Percentiles rank a stretch among this genome's conserved stretches.
Conservation (phyloP, 2,329 filamentous ascomycete genomes). For the Bipolaris oryzae region DNA sequence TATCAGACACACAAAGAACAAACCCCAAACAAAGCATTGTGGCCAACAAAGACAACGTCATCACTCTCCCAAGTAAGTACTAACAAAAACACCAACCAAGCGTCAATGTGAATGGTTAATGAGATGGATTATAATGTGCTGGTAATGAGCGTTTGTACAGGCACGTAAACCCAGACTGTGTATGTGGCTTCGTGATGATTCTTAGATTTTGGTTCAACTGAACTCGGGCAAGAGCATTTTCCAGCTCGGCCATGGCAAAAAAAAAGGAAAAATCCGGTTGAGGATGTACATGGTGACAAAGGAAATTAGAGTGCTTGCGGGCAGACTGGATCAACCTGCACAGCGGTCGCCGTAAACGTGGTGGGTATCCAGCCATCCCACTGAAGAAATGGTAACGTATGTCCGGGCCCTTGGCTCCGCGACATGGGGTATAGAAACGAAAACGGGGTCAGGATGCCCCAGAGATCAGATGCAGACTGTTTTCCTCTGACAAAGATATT, state of each 20-base stretch:
- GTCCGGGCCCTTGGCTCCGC: conserved; percentile 24
- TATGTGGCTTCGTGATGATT: conserved; percentile 44
- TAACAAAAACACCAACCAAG: conserved; percentile 23
- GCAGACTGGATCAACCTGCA: conserved; percentile 34
- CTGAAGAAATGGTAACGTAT: conserved; percentile 34
- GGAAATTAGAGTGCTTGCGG: conserved; percentile 41
- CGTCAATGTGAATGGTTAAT: conserved; percentile 17
- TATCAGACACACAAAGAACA: conserved; percentile 17
- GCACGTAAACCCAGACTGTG: conserved; percentile 39
- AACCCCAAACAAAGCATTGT: conserved; percentile 10
- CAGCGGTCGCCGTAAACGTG: conserved; percentile 33
- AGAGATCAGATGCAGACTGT: conserved; percentile 26
- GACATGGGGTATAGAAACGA: conserved; percentile 43
- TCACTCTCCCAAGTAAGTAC: conserved; percentile 33
- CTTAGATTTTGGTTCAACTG: conserved; percentile 35
- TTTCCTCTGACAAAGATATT: conserved; percentile 30
- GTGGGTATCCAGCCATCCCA: conserved; percentile 37
- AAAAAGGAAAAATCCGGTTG: conserved; percentile 37
- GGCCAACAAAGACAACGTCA: conserved; percentile 9
- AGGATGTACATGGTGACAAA: conserved; percentile 41
- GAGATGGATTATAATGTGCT: conserved; percentile 26
- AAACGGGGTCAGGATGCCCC: conserved; percentile 32
- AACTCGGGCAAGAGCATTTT: conserved; percentile 35
- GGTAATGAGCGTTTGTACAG: conserved; percentile 28
- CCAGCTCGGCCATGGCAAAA: conserved; percentile 39